Evolutionary conservation across 805 yeast species (phyloP).

Genomic region (Starmerella vaccinii): DNA sequence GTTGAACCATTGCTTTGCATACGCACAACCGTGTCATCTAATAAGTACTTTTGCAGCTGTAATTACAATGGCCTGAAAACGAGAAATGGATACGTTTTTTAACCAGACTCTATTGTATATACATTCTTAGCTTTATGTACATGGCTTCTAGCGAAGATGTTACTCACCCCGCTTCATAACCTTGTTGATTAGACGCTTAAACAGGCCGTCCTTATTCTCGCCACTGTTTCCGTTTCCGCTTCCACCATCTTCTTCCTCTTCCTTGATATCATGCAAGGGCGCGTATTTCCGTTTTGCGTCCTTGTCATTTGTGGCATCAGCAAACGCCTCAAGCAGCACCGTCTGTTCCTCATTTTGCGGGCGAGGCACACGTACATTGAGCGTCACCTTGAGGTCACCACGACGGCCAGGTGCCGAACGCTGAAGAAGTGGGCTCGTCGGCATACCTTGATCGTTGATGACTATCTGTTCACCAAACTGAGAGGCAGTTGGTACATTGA

Average conservation of each 20-base stretch:
- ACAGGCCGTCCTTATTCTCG: conserved; percentile 25
- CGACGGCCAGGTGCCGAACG: conserved; percentile 39
- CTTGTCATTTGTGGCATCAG: conserved; percentile 76
- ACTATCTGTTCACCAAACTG: conserved; percentile 64
- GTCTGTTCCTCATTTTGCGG: conserved; percentile 78
- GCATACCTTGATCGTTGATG: conserved; percentile 82
- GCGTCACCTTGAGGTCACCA: conserved; percentile 71
- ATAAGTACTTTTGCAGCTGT: no score
- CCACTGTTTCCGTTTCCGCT: background rate
- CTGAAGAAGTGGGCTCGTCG: conserved; percentile 30
- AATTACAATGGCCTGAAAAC: no score
- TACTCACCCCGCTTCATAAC: conserved; percentile 26
- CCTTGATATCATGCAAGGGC: conserved; percentile 24
- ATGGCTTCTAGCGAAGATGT: background rate
- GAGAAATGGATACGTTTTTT: no score
- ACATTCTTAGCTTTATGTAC: background rate
- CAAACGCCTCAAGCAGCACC: conserved; percentile 84
- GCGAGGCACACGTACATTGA: conserved; percentile 58
- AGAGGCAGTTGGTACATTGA: conserved; percentile 77
- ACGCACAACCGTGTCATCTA: no score
- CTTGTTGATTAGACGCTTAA: conserved; percentile 31
- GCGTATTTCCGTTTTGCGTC: conserved; percentile 59
- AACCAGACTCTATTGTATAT: background rate
- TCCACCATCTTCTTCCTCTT: conserved; percentile 16
- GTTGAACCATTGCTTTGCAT: background rate